phyloP scores from a whole-genome alignment of 108 stramenopile species.

The Conticribra guillardii region DNA sequence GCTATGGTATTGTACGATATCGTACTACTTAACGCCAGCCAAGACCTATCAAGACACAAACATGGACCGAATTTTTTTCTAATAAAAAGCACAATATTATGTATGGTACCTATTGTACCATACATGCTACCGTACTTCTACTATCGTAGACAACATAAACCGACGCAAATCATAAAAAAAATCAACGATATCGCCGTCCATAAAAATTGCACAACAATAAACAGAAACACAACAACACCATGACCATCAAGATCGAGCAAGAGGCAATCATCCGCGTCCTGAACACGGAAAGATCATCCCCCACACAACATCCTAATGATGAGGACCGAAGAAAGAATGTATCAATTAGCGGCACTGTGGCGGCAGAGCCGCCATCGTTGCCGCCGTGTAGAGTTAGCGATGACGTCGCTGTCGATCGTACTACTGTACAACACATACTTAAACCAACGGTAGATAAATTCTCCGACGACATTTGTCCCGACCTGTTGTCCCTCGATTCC shows the following conservation, averaged over 20 bases:
- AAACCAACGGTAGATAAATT: background rate
- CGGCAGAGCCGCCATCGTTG: background rate
- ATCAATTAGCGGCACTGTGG: background rate
- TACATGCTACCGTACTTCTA: too few relatives aligned
- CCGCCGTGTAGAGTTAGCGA: conserved; percentile 7
- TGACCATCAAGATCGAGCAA: conserved; percentile 81
- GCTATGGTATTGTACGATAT: too few relatives aligned
- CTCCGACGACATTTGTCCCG: conserved; percentile 44
- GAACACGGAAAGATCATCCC: conserved; percentile 26
- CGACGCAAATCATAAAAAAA: too few relatives aligned
- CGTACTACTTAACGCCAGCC: too few relatives aligned
- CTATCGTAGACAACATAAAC: too few relatives aligned
- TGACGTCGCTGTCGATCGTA: conserved; percentile 11
- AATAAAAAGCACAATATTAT: too few relatives aligned
- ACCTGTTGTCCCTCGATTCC: conserved; percentile 41
- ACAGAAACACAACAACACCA: conserved; percentile 27
- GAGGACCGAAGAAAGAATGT: conserved; percentile 2
- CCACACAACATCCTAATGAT: conserved; percentile 37
- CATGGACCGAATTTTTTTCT: too few relatives aligned
- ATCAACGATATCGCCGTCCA: too few relatives aligned
- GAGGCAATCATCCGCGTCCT: conserved; percentile 63
- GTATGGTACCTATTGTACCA: too few relatives aligned
- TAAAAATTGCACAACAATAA: too few relatives aligned
- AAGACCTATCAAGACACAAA: too few relatives aligned
- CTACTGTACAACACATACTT: too few relatives aligned